phyloP scores from a whole-genome alignment of 345 rosid genomes.

The Melastoma malabathricum region DNA sequence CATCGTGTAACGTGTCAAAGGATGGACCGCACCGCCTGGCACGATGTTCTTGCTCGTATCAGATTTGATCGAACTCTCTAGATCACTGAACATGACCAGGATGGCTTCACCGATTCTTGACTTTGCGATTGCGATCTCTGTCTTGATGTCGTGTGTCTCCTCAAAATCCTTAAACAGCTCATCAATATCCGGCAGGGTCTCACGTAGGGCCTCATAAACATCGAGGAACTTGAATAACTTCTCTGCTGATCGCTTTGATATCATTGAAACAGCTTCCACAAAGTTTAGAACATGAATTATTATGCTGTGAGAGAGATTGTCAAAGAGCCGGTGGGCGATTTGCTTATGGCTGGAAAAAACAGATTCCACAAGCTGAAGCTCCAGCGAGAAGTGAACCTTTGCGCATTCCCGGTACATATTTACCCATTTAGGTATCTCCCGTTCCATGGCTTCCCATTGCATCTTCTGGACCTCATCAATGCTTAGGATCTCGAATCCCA shows the following conservation, averaged over 20 bases:
- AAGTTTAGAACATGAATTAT: constrained; percentile 62
- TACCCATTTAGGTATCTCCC: constrained; percentile 64
- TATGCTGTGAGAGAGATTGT: constrained; percentile 33
- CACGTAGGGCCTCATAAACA: constrained; percentile 59
- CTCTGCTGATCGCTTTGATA: constrained; percentile 48
- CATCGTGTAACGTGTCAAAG: constrained; percentile 75
- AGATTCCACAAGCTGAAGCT: constrained; percentile 32
- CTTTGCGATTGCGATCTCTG: constrained; percentile 36
- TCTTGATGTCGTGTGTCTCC: constrained; percentile 28
- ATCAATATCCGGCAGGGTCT: constrained; percentile 27
- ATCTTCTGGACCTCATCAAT: constrained; percentile 72
- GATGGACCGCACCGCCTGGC: constrained; percentile 90
- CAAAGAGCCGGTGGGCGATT: constrained; percentile 26
- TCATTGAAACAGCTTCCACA: constrained; percentile 62
- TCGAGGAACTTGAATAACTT: constrained; percentile 77
- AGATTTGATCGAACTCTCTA: constrained; percentile 59
- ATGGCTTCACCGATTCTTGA: constrained; percentile 63
- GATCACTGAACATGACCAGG: constrained; percentile 44
- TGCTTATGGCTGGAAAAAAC: constrained; percentile 28
- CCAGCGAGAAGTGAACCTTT: constrained; percentile 36
- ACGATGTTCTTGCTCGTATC: constrained; percentile 58
- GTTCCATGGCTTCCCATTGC: constrained; percentile 64
- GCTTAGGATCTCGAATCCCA: constrained; percentile 63
- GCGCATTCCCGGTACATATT: constrained; percentile 47
- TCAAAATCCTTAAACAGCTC: constrained; percentile 26